A percentile compares a stretch with the other conserved stretches of the same genome.
Evolutionary conservation across 2,329 filamentous ascomycete genomes (phyloP).

Genomic region (Penicillium polonicum): DNA sequence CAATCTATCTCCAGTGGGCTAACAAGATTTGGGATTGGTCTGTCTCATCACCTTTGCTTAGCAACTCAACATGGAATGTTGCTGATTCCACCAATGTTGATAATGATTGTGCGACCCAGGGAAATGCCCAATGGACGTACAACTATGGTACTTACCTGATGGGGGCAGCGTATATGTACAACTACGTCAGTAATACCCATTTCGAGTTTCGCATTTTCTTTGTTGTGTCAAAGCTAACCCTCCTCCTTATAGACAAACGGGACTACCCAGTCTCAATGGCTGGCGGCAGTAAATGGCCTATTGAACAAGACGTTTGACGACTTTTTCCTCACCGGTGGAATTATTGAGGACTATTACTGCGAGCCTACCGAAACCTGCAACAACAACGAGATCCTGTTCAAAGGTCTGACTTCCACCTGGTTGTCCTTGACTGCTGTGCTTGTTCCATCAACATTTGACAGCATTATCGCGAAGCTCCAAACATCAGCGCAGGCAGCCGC

Average conservation of each 20-base stretch:
- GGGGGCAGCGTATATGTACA: constrained; percentile 68
- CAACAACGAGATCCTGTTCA: constrained; percentile 58
- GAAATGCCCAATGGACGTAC: constrained; percentile 65
- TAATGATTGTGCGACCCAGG: constrained; percentile 58
- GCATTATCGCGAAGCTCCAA: constrained; percentile 58
- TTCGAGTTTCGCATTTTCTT: neutral
- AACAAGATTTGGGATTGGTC: constrained; percentile 20
- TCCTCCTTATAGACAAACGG: constrained; percentile 46
- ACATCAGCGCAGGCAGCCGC: constrained; percentile 61
- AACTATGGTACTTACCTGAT: constrained; percentile 59
- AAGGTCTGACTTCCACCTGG: constrained; percentile 69
- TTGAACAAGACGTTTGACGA: constrained; percentile 48
- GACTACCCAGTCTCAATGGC: constrained; percentile 53
- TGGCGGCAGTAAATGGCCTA: constrained; percentile 56
- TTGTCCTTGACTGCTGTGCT: constrained; percentile 60
- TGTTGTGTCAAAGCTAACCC: neutral
- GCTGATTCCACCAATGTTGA: constrained; percentile 24
- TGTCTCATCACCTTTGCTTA: constrained; percentile 6
- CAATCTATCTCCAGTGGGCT: constrained; percentile 14
- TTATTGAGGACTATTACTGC: constrained; percentile 60
- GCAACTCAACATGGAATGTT: constrained; percentile 14
- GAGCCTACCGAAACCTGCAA: constrained; percentile 62
- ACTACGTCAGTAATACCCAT: constrained; percentile 46
- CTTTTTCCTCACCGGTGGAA: constrained; percentile 43
- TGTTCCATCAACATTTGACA: constrained; percentile 58